phyloP scores from a whole-genome alignment of 305 asterid genomes.

The Solanum chacoense region DNA sequence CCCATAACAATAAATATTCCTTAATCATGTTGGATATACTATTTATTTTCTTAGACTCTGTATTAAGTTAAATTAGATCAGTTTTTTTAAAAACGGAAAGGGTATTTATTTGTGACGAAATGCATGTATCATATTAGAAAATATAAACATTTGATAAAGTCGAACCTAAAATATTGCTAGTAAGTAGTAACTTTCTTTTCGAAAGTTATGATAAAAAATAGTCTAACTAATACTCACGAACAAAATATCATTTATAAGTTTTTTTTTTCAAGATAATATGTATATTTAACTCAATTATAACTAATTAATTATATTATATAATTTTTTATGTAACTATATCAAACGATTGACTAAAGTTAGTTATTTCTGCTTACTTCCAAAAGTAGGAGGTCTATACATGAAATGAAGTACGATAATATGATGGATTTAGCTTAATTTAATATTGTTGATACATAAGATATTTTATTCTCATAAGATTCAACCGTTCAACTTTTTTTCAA shows the following conservation, averaged over 20 bases:
- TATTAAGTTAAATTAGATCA: background rate
- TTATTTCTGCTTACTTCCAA: background rate
- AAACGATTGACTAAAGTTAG: background rate
- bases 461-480: background rate
- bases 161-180: background rate
- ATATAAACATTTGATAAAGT: background rate
- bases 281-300: background rate
- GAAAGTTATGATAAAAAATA: background rate
- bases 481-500: background rate
- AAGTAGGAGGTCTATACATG: background rate
- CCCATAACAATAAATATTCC: background rate
- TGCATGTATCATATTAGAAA: background rate
- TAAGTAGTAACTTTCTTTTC: background rate
- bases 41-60: background rate
- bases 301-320: background rate
- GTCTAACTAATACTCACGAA: background rate
- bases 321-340: background rate
- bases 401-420: background rate
- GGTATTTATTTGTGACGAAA: background rate
- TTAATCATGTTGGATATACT: background rate
- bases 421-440: background rate
- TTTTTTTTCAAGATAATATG: background rate
- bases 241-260: background rate
- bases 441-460: background rate
- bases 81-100: accelerated